A percentile compares a stretch with the other conserved stretches of the same genome.
These are phyloP conservation scores for Phytophthora tubulina DNA, from an alignment of 352 stramenopile species.

Conservation along the genomic window DNA sequence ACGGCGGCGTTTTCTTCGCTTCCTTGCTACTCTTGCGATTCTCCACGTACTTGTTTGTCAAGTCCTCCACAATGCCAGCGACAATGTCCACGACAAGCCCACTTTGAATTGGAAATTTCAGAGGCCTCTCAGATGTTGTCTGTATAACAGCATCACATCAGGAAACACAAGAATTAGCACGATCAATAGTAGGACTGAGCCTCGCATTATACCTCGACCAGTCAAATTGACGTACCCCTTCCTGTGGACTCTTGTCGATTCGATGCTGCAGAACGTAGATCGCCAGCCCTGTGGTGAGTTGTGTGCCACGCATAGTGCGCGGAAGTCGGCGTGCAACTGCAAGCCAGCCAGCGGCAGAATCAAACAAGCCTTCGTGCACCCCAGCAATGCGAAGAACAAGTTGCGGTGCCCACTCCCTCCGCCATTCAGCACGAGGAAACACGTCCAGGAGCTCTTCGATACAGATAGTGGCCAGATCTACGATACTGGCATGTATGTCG, in stretches of 20 bases:
- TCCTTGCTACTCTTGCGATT: conserved; percentile 56
- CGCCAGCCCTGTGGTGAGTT: conserved; percentile 77
- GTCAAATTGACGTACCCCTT: conserved; percentile 48
- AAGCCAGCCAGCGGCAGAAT: conserved; percentile 79
- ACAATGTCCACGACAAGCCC: conserved; percentile 85
- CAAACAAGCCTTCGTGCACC: conserved; percentile 80
- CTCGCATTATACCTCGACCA: background rate
- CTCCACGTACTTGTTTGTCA: conserved; percentile 77
- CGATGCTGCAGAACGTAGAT: conserved; percentile 87
- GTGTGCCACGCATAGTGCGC: conserved; percentile 74
- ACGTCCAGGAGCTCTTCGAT: conserved; percentile 85
- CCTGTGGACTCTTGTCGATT: conserved; percentile 65
- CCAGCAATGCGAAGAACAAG: conserved; percentile 85
- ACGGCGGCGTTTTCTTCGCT: conserved; percentile 54
- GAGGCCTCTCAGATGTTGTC: conserved; percentile 65
- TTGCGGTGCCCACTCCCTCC: conserved; percentile 76
- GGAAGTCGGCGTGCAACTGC: conserved; percentile 76
- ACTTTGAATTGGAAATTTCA: conserved; percentile 85
- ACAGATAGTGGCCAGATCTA: conserved; percentile 80
- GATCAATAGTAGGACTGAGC: background rate
- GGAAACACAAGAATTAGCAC: conserved; percentile 8
- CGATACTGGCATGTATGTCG: conserved; percentile 76
- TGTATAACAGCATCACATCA: conserved; percentile 19
- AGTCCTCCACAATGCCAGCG: conserved; percentile 77
- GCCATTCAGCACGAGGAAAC: conserved; percentile 76